Evolutionary conservation across 345 rosid species (phyloP), one percentile per base, ranked within the genome.

Genomic region (Gossypioides kirkii): DNA sequence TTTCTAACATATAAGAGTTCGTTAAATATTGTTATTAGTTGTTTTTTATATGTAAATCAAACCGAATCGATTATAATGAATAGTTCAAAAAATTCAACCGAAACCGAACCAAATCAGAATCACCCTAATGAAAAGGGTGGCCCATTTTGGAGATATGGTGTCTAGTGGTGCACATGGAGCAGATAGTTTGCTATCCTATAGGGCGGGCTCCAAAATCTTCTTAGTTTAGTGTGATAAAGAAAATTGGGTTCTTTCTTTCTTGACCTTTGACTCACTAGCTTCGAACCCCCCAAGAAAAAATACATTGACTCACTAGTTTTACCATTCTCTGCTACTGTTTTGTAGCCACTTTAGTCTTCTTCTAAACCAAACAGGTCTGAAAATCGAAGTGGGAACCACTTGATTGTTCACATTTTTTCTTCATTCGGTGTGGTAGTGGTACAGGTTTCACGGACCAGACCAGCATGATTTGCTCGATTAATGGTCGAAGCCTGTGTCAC

Each of bases 111-210:
- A 32, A 32, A 32, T 1, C 7, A 7, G 7, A 32, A 32, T 32
- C 38, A 32, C 6, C 38, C 38, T 1, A 32, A 5, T 59, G 47
- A 60, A 13, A 18, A 23, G 75, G 2, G 50, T 46, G 8, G 61
- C 4, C 61, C 36, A 10, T 56, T 22, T 28, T 10, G 14, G 26
- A 56, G 16, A 56, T 11, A 5, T 56, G 61, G 2, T 56, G 10
- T 56, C 61, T 56, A 28, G 14, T 3, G 61, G 16, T 17, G 32
- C 75, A 76, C 77, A 73, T 70, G 78, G 22, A 2, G 13, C 64
- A 66, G 58, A 74, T 74, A 8, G 61, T 72, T 69, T 3, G 64
- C 38, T 76, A 77, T 59, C 75, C 74, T 58, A 47, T 8, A 17
- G 2, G 54, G 54, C 6, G 2, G 54, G 54, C 6, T 52, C 23